phyloP scores from a whole-genome alignment of 2,329 filamentous ascomycete species.

The Talaromyces islandicus region DNA sequence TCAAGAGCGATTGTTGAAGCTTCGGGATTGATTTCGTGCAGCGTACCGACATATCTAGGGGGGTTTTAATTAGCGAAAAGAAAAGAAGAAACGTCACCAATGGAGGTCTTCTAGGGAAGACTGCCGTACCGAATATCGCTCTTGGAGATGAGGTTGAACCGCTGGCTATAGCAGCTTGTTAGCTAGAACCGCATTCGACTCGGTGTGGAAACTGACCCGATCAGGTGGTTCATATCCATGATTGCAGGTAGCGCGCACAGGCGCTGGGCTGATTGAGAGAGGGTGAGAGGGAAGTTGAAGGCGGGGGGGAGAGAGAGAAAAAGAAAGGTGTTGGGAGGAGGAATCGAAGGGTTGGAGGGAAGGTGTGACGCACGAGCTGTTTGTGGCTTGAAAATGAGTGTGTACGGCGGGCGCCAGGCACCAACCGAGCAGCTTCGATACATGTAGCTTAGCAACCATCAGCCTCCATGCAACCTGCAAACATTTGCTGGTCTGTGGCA shows the following conservation, averaged over 20 bases:
- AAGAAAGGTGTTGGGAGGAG: slow-evolving; percentile 2
- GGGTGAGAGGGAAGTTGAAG: slow-evolving; percentile 13
- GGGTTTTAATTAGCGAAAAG: not conserved
- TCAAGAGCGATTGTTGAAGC: slow-evolving; percentile 94
- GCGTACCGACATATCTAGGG: slow-evolving; percentile 81
- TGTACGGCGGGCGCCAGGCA: slow-evolving; percentile 10
- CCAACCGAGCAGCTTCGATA: slow-evolving; percentile 2
- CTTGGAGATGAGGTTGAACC: slow-evolving; percentile 94
- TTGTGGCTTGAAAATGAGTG: slow-evolving; percentile 14
- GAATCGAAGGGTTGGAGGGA: slow-evolving; percentile 13
- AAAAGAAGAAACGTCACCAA: not conserved
- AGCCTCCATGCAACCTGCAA: not conserved
- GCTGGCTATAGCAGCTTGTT: slow-evolving; percentile 56
- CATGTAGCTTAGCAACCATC: not conserved
- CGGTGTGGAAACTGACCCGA: slow-evolving; percentile 34
- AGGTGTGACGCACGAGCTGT: slow-evolving; percentile 16
- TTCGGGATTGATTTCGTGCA: slow-evolving; percentile 97
- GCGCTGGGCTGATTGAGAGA: slow-evolving; percentile 16
- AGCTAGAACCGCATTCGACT: slow-evolving; percentile 26
- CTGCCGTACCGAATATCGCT: slow-evolving; percentile 82
- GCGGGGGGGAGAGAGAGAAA: not conserved
- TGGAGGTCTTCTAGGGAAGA: not conserved
- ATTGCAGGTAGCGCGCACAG: slow-evolving; percentile 29
- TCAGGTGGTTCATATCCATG: slow-evolving; percentile 47
- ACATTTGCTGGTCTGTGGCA: not conserved